These are phyloP conservation scores for Volutella citrinella DNA, from an alignment of 2,329 filamentous ascomycete species.

Conservation along the genomic window DNA sequence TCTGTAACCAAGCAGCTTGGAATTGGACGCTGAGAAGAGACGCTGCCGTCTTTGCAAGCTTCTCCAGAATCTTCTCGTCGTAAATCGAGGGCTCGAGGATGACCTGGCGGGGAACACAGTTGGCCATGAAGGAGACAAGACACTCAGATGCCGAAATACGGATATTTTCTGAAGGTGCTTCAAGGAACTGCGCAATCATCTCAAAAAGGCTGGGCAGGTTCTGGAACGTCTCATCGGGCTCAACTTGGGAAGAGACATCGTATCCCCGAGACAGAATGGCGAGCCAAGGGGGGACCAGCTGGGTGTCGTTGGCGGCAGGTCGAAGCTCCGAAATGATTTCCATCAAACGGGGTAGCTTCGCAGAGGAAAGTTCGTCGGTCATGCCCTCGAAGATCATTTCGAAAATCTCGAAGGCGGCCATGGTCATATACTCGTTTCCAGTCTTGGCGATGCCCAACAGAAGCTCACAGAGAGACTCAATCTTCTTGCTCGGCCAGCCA, in stretches of 20 bases:
- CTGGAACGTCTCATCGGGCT: conserved; percentile 86
- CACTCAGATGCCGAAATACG: conserved; percentile 93
- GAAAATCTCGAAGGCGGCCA: conserved; percentile 95
- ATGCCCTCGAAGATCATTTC: conserved; percentile 95
- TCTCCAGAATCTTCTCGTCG: conserved; percentile 86
- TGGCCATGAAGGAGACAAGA: conserved; percentile 86
- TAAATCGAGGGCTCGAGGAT: conserved; percentile 87
- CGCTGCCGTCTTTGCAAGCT: conserved; percentile 69
- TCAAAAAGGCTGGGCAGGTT: conserved; percentile 83
- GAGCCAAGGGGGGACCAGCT: conserved; percentile 93
- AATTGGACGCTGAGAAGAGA: conserved; percentile 84
- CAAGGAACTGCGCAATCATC: conserved; percentile 76
- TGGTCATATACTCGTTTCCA: conserved; percentile 92
- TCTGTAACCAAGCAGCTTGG: conserved; percentile 91
- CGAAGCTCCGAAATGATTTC: conserved; percentile 91
- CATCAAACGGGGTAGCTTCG: conserved; percentile 83
- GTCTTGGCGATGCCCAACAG: conserved; percentile 84
- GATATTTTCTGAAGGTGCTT: conserved; percentile 88
- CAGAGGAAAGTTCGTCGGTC: conserved; percentile 80
- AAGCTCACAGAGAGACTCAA: conserved; percentile 86
- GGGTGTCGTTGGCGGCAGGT: conserved; percentile 88
- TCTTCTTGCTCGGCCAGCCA: conserved; percentile 95
- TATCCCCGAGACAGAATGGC: conserved; percentile 93
- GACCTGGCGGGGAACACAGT: conserved; percentile 79
- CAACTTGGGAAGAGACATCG: conserved; percentile 85